Evolutionary conservation across 805 yeast species (phyloP), one percentile per base, ranked within the genome.

Genomic region (Candida piceae): DNA sequence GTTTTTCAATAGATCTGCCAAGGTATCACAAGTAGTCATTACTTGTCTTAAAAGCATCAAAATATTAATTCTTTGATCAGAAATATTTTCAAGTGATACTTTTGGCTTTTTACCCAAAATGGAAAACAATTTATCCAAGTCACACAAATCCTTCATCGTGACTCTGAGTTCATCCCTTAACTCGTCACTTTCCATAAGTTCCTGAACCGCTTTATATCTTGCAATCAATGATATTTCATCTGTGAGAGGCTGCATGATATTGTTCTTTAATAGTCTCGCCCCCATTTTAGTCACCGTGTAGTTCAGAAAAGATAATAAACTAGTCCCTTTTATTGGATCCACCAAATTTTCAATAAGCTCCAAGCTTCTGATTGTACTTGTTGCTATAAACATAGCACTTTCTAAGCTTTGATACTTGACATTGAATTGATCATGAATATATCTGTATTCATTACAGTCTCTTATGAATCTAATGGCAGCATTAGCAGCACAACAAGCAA

Each of bases 221-320:
- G 61, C 45, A 9, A 46, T 38, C 3, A 72, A 60, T 16, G 67
- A 61, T 0, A 44, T 41, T 13, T 39, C 41, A 42, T 67, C 66
- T 1, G 72, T 68, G 12, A 72, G 45, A 0, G 77, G 78, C 39
- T 72, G 78, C n/a, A 72, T 41, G 3, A 71, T 61, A 35, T 61
- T 69, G 24, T 57, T 65, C 41, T 62, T 59, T 32, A 73, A 48
- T 6, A 63, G 39, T 34, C 76, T 44, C 12, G 49, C 53, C 0
- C 77, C 78, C 77, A 72, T 72, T 35, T 61, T 66, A 0, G 78
- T 72, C 0, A 49, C 39, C 0, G 74, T 69, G 1, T 49, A 43
- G 42, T 71, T 60, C 30, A 71, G 41, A 28, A 57, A 54, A 18
- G 63, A 66, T 21, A 61, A 56, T 7, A 72, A 48, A 0, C 67